These are phyloP conservation scores for Luvunga scandens DNA, from an alignment of 345 rosid genomes.

Conservation along the genomic window DNA sequence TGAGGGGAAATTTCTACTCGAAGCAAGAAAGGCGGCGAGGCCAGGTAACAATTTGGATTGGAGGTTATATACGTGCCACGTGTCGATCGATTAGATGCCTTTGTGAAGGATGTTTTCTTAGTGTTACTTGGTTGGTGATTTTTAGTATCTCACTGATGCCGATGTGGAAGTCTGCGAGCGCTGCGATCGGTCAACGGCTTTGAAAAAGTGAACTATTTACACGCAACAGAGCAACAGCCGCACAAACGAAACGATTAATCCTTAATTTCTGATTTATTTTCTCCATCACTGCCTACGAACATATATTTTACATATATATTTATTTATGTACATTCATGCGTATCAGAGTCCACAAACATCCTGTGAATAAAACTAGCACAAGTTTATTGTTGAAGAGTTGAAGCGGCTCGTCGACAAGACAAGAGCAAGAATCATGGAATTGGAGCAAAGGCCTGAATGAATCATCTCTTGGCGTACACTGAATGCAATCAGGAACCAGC, in stretches of 20 bases:
- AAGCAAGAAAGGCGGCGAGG: conserved; percentile 29
- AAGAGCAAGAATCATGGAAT: conserved; percentile 34
- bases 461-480: conserved; percentile 5
- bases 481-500: too few species aligned
- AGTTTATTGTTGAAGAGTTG: conserved; percentile 16
- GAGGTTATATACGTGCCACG: conserved; percentile 32
- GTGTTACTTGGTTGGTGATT: background rate
- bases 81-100: conserved; percentile 5
- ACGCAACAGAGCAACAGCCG: background rate
- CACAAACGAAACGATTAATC: too few species aligned
- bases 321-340: too few species aligned
- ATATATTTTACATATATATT: too few species aligned
- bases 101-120: background rate
- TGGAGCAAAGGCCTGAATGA: conserved; percentile 18
- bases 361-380: background rate
- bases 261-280: background rate
- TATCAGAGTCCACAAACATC: too few species aligned
- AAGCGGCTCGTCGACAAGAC: conserved; percentile 39
- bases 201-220: background rate
- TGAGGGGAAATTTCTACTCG: background rate
- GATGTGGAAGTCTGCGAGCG: background rate
- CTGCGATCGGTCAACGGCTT: background rate
- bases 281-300: background rate
- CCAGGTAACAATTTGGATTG: conserved; percentile 16
- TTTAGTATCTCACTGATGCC: background rate